phyloP scores from a whole-genome alignment of 768 basidiomycete genomes.

The Naganishia onofrii region DNA sequence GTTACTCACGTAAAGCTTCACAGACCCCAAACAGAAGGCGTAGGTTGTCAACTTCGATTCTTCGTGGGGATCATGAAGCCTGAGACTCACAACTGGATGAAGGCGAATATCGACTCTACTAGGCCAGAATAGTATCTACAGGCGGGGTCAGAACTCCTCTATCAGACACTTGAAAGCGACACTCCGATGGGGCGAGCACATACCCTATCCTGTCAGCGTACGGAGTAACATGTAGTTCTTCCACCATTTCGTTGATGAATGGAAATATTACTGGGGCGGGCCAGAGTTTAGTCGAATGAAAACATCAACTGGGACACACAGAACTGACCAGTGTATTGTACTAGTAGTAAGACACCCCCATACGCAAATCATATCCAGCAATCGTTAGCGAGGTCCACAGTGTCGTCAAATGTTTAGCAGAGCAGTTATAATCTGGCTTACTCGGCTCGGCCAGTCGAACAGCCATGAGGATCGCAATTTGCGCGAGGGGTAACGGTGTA shows the following conservation, averaged over 20 bases:
- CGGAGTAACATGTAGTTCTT: conserved; percentile 33
- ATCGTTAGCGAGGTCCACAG: too few relatives aligned
- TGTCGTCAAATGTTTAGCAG: too few relatives aligned
- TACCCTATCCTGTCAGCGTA: conserved; percentile 39
- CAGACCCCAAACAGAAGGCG: neutral
- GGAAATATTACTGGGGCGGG: conserved; percentile 46
- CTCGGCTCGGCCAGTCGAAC: conserved; percentile 49
- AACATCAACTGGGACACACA: too few relatives aligned
- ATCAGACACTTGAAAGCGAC: neutral
- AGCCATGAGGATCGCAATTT: conserved; percentile 46
- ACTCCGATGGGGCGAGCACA: neutral
- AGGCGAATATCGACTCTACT: conserved; percentile 50
- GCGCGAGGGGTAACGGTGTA: conserved; percentile 33
- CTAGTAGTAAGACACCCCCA: conserved; percentile 23
- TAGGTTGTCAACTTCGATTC: conserved; percentile 21
- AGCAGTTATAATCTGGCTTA: conserved; percentile 30
- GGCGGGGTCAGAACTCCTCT: conserved; percentile 36
- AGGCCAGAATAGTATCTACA: conserved; percentile 52
- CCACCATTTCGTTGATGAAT: conserved; percentile 53
- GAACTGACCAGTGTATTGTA: conserved; percentile 45
- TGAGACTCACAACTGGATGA: conserved; percentile 45
- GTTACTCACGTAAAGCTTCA: conserved; percentile 22
- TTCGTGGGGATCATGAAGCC: neutral
- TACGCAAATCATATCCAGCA: too few relatives aligned
- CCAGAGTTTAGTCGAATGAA: neutral